Evolutionary conservation across 75 land plant species (phyloP).

Genomic region (Pinus taeda): DNA sequence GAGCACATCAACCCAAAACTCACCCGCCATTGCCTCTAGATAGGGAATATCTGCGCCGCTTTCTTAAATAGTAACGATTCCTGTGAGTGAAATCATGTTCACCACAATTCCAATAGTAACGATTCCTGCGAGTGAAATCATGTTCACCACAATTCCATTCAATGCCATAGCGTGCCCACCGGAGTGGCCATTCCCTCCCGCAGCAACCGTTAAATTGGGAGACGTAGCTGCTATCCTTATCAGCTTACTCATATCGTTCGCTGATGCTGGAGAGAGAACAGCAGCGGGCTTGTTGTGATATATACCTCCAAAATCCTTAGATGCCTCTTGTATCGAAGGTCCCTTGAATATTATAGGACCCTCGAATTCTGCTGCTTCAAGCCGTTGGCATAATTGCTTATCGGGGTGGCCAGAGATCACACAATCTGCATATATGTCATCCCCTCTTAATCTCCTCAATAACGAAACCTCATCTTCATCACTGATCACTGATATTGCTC

Average conservation of each 20-base stretch:
- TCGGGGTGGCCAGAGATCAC: neutral
- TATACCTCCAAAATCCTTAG: constrained; percentile 14
- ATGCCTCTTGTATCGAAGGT: constrained; percentile 10
- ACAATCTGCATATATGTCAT: neutral
- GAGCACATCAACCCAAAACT: no score
- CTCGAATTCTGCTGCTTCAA: neutral
- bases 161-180: constrained; percentile 77
- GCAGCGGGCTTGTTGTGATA: constrained; percentile 29
- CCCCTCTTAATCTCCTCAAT: neutral
- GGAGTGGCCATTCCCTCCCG: constrained; percentile 91
- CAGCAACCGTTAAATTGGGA: constrained; percentile 63
- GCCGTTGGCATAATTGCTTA: neutral
- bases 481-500: no score
- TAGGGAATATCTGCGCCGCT: no score
- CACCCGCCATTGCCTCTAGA: no score
- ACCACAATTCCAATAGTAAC: no score
- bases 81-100: no score
- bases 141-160: constrained; percentile 70
- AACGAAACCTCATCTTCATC: no score
- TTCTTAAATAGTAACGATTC: neutral
- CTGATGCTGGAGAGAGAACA: constrained; percentile 35
- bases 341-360: neutral
- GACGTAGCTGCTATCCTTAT: constrained; percentile 29
- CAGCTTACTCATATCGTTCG: constrained; percentile 41
- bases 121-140: constrained; percentile 13